Base-by-base conservation (phyloP, 257 asterid species). In the Asclepias syriaca region DNA sequence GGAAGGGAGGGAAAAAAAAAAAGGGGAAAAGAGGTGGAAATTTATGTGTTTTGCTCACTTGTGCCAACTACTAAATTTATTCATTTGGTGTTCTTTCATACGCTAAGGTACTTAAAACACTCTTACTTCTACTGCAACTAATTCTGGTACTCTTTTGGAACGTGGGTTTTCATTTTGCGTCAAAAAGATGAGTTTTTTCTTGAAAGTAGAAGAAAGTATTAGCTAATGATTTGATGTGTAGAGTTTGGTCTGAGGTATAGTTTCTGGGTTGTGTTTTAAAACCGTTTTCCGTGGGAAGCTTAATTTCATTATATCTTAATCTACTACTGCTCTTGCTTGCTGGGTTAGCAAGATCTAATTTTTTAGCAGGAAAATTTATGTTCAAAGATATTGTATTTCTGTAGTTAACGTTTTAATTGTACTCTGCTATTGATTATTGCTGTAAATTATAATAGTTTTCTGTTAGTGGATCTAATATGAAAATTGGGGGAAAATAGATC, bases 21-120 rank as follows among this genome's bases (percentile, higher is more conserved):
- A 43, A 43, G 10, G 48, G 6, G 48, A 43, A 43, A 9, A 11
- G 10, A 37, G 65, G 19, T 70, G 69, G 49, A 56, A 48, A 59
- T 75, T 68, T 58, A 57, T 59, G 75, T 37, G 29, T 24, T 75
- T 51, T 49, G 13, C 58, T 46, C 60, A 39, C 24, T 13, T 24
- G 55, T 46, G 45, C 8, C 8, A 22, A 9, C n/a, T 11, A 45
- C 70, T 45, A 1, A 39, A 13, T 59, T 63, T 51, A 18, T 65
- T 46, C 53, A 64, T 70, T 64, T 43, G 64, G 40, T 50, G 29
- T 59, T 71, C 77, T 73, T 81, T 65, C 71, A 51, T 65, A 53
- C 45, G 53, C 78, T 74, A 54, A 83, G 86, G 92, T 85, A 79
- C 63, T 61, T 67, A 66, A 19, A 67, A 59, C 56, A 16, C 22